These are phyloP conservation scores for Aspergillus diversus DNA, from an alignment of 495 filamentous ascomycete species.

Conservation along the genomic window DNA sequence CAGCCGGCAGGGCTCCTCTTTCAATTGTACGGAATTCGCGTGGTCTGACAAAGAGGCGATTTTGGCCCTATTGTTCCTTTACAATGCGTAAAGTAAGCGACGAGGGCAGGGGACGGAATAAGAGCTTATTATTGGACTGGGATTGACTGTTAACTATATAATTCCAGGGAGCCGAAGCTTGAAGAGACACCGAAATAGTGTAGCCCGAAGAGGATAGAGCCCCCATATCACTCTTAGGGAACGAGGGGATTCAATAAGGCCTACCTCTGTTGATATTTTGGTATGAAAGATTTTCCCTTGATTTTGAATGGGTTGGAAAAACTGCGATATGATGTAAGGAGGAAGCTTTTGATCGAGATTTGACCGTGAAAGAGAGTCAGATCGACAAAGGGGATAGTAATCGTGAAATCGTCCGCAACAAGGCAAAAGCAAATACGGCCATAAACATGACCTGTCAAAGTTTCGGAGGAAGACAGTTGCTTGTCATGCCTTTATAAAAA, in stretches of 20 bases:
- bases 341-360: not conserved
- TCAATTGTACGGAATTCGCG: too few species aligned
- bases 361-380: not conserved
- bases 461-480: not conserved
- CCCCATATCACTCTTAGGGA: not conserved
- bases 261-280: not conserved
- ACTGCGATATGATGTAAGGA: constrained; percentile 2
- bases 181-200: not conserved
- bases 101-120: not conserved
- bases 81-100: not conserved
- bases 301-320: not conserved
- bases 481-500: not conserved
- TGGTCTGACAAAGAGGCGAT: too few species aligned
- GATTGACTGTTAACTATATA: not conserved
- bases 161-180: not conserved
- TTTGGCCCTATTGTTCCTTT: not conserved
- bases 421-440: constrained; percentile 4
- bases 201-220: not conserved
- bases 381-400: not conserved
- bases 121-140: not conserved
- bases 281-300: not conserved
- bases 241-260: not conserved
- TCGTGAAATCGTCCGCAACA: not conserved
- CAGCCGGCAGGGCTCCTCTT: too few species aligned
- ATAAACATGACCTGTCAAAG: constrained; percentile 3